Percentiles rank a stretch among this genome's conserved stretches.
Conservation (phyloP, 148 eudicot species). For the Rhododendron williamsianum region DNA sequence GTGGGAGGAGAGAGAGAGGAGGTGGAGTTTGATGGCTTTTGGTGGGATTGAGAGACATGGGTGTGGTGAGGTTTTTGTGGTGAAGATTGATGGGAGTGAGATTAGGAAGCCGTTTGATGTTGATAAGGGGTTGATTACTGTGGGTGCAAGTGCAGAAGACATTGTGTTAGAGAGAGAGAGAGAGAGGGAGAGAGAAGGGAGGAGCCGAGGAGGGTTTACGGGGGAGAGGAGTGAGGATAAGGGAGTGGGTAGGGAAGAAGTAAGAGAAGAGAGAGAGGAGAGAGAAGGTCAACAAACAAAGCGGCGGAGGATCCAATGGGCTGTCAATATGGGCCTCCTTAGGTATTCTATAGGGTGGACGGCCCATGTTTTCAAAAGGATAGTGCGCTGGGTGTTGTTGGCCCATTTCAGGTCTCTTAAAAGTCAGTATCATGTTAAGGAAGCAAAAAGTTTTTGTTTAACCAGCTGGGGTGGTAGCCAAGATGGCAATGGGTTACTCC, state of each 20-base stretch:
- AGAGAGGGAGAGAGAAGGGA: background rate
- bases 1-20: constrained; percentile 26
- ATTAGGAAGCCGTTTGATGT: constrained; percentile 36
- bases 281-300: background rate
- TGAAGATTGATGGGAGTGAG: constrained; percentile 39
- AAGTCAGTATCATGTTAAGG: too few species aligned
- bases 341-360: too few species aligned
- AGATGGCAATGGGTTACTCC: too few species aligned
- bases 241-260: background rate
- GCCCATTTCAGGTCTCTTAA: too few species aligned
- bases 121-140: constrained; percentile 30
- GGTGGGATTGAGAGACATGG: constrained; percentile 27
- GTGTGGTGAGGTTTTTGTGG: constrained; percentile 26
- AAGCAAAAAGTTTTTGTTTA: too few species aligned
- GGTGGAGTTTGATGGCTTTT: constrained; percentile 45
- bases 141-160: constrained; percentile 33
- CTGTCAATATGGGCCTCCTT: background rate
- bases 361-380: too few species aligned
- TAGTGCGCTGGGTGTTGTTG: too few species aligned
- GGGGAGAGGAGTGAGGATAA: background rate
- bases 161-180: constrained; percentile 16
- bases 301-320: constrained; percentile 8
- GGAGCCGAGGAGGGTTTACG: background rate
- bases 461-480: too few species aligned
- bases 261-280: background rate